phyloP scores from a whole-genome alignment of 306 rosid species.

The Cercis canadensis region DNA sequence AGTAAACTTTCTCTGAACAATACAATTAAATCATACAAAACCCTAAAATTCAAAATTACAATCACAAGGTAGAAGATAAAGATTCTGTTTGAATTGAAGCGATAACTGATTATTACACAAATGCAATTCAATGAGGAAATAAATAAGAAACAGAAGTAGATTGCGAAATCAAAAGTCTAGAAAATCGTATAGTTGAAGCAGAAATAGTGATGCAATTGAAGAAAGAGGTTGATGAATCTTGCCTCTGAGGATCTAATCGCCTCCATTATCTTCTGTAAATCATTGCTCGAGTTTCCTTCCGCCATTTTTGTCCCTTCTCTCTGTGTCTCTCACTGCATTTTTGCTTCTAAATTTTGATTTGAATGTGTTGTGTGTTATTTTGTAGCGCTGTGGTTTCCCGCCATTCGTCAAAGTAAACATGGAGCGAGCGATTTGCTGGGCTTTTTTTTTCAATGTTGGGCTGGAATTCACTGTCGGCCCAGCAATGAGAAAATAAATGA shows the following conservation, averaged over 20 bases:
- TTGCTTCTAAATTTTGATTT: not conserved
- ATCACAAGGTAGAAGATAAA: not conserved
- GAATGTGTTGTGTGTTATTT: not conserved
- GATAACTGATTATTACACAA: not conserved
- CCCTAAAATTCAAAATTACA: not conserved
- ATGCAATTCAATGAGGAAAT: not conserved
- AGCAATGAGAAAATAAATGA: too few species aligned
- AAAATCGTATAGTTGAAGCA: not conserved
- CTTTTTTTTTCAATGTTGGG: too few species aligned
- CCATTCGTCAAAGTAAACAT: too few species aligned
- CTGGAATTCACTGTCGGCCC: too few species aligned
- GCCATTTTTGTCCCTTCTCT: slow-evolving; percentile 51
- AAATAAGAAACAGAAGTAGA: not conserved
- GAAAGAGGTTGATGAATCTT: slow-evolving; percentile 33
- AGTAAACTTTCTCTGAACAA: not conserved
- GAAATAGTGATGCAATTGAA: slow-evolving; percentile 5
- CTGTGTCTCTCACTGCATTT: not conserved
- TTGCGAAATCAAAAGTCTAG: not conserved
- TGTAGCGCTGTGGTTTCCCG: slow-evolving; percentile 41
- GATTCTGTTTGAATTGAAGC: slow-evolving; percentile 25
- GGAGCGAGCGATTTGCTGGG: too few species aligned
- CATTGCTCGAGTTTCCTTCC: slow-evolving; percentile 51
- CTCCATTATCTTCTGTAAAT: slow-evolving; percentile 56
- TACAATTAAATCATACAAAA: too few species aligned
- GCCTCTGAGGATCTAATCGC: slow-evolving; percentile 83